Evolutionary conservation across 2,329 filamentous ascomycete genomes (phyloP), one percentile per base, ranked within the genome.

Genomic region (Lecanoromycetidae sp.): DNA sequence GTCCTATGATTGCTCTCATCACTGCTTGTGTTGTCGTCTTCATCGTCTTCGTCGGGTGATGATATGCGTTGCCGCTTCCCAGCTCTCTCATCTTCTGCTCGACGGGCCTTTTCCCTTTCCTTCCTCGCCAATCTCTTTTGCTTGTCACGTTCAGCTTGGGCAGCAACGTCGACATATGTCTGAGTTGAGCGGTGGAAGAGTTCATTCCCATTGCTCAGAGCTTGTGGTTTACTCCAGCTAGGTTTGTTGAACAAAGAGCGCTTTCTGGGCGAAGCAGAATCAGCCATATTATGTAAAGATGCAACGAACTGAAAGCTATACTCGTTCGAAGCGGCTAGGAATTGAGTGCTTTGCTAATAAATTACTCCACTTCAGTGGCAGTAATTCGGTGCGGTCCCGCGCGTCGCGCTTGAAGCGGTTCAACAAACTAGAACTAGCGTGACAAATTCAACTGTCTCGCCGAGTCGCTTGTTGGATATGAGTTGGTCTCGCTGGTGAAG

Each of bases 161-260:
- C 64, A 27, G 72, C 53, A 29, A 69, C 66, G 49, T 70, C 66
- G 8, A 64, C 61, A 52, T 70, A 72, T 2, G 68, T 60, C 40
- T 71, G 67, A 48, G 66, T 63, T 27, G 67, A 66, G 43, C 70
- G 67, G 32, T 68, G 68, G 54, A 74, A 76, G 50, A 74, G 68
- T 9, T 70, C 66, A 10, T 62, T 33, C 8, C 56, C 55, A 23
- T 61, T 56, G n/a, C 53, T 51, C 19, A 46, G 19, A 22, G 62
- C 58, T 50, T 67, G 63, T 25, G 57, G 57, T 20, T 63, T 58
- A 22, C 58, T 61, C 68, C 71, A 74, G 19, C 66, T 61, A 38
- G 73, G 69, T 53, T 72, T 75, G 42, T 72, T 77, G 62, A 79
- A 79, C 15, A 77, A 66, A 1, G 69, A 69, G 32, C 67, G 66